phyloP scores from a whole-genome alignment of 1,284 basidiomycete species.

The Bjerkandera adusta region DNA sequence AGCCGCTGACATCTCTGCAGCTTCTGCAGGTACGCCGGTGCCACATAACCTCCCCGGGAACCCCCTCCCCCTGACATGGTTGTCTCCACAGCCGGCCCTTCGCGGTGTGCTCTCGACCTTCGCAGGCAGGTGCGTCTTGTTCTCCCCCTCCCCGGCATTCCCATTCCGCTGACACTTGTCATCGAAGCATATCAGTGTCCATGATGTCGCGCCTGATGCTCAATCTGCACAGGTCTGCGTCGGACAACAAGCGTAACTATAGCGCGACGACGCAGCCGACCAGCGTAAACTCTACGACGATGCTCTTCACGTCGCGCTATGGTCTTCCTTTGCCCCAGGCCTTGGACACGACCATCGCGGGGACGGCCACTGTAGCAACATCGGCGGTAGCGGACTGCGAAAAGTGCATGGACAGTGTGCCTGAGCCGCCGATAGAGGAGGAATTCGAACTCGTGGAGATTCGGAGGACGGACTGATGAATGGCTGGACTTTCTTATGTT shows the following conservation, averaged over 20 bases:
- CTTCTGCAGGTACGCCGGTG: not conserved
- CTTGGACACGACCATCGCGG: not conserved
- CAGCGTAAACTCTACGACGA: constrained; percentile 21
- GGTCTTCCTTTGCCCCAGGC: constrained; percentile 15
- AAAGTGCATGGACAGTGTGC: no score
- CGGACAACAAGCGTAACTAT: not conserved
- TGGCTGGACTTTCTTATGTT: no score
- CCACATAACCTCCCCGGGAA: not conserved
- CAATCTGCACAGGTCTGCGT: constrained; percentile 26
- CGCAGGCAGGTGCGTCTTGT: constrained; percentile 24
- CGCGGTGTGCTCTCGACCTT: constrained; percentile 29
- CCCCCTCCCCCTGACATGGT: no score
- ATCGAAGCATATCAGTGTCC: constrained; percentile 31
- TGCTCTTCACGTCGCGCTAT: constrained; percentile 29
- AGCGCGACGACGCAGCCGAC: constrained; percentile 16
- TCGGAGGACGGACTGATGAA: no score
- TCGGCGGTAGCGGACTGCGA: no score
- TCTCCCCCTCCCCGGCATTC: not conserved
- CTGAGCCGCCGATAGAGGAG: no score
- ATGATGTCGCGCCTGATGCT: constrained; percentile 39
- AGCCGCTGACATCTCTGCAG: not conserved
- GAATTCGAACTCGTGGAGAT: no score
- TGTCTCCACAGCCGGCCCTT: constrained; percentile 26
- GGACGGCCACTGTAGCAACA: not conserved
- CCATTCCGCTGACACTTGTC: not conserved